Conservation (phyloP, 2,329 filamentous ascomycete species). For the Calonectria hongkongensis region DNA sequence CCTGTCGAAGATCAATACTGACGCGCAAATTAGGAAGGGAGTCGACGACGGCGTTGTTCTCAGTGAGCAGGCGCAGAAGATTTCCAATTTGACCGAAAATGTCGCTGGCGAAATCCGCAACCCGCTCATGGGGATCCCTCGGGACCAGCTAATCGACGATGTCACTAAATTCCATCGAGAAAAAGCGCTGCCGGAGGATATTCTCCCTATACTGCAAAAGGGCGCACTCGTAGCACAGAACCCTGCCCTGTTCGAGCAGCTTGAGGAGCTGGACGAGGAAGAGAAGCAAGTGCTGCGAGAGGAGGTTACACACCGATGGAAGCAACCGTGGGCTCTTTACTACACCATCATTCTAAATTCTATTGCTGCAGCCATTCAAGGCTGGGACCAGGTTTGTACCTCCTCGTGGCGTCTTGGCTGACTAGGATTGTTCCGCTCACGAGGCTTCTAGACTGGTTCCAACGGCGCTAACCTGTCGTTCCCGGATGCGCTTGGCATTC, state of each 20-base stretch:
- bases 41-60: conserved; percentile 6
- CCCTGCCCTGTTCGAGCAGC: conserved; percentile 67
- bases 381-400: conserved; percentile 62
- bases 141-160: conserved; percentile 70
- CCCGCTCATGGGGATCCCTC: conserved; percentile 69
- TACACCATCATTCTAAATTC: conserved; percentile 71
- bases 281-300: conserved; percentile 64
- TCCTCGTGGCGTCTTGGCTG: not conserved
- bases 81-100: conserved; percentile 46
- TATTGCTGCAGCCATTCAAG: conserved; percentile 72
- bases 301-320: conserved; percentile 70
- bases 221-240: conserved; percentile 58
- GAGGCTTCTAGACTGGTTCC: conserved; percentile 59
- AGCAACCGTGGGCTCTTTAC: conserved; percentile 68
- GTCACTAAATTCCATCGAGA: conserved; percentile 72
- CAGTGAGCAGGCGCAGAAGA: conserved; percentile 34
- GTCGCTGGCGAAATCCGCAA: conserved; percentile 64
- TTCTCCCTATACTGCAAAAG: conserved; percentile 61
- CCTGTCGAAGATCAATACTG: conserved; percentile 19
- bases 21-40: conserved; percentile 15
- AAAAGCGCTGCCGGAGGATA: conserved; percentile 66
- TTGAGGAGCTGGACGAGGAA: conserved; percentile 66
- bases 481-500: conserved; percentile 66
- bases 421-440: conserved; percentile 14
- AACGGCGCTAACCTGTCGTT: conserved; percentile 70